Percentiles rank a stretch among this genome's conserved stretches.
phyloP scores from a whole-genome alignment of 345 rosid species.

The Passiflora organensis region DNA sequence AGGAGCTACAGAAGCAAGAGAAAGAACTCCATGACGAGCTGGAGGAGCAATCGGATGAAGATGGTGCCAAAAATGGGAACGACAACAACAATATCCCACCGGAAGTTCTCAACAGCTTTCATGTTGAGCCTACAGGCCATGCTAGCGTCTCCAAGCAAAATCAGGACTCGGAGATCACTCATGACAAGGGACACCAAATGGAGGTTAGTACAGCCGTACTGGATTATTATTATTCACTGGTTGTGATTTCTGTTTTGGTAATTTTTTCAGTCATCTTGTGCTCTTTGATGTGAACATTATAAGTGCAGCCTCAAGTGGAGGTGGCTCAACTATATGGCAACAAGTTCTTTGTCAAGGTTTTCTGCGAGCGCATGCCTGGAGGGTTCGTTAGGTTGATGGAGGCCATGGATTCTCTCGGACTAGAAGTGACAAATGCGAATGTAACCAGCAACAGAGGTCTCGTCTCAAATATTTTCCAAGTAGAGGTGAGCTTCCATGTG shows the following conservation, averaged over 20 bases:
- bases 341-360: slow-evolving; percentile 82
- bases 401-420: slow-evolving; percentile 75
- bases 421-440: slow-evolving; percentile 81
- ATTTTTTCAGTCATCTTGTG: neutral
- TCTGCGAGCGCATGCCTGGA: slow-evolving; percentile 78
- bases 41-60: slow-evolving; percentile 69
- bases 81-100: slow-evolving; percentile 15
- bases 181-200: slow-evolving; percentile 83
- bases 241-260: neutral
- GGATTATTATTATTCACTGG: neutral
- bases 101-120: slow-evolving; percentile 29
- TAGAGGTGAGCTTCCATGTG: slow-evolving; percentile 47
- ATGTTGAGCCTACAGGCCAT: slow-evolving; percentile 34
- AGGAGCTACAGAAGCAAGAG: slow-evolving; percentile 65
- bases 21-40: slow-evolving; percentile 89
- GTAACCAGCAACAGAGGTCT: slow-evolving; percentile 69
- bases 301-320: slow-evolving; percentile 76
- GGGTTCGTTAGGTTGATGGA: slow-evolving; percentile 82
- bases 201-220: slow-evolving; percentile 44
- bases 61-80: slow-evolving; percentile 31
- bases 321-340: slow-evolving; percentile 80
- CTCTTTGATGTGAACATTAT: neutral
- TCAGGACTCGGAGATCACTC: slow-evolving; percentile 38
- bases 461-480: slow-evolving; percentile 83
- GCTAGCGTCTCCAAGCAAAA: slow-evolving; percentile 35